Base-by-base conservation (phyloP, 1,284 basidiomycete species). In the Microbotryomycetes sp. region DNA sequence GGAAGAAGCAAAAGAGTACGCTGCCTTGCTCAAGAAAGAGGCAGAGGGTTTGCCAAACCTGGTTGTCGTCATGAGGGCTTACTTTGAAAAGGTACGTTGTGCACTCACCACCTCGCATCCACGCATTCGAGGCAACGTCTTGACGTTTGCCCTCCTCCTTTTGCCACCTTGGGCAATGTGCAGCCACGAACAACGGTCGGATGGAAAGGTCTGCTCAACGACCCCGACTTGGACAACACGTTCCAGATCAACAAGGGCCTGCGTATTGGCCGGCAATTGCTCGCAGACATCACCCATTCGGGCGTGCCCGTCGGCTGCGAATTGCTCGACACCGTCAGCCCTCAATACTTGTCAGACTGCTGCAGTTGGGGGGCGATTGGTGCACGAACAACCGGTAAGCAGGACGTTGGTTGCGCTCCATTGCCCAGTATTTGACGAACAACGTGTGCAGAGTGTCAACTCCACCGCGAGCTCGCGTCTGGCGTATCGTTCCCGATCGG, bases 161-260 rank as follows among this genome's bases (percentile, higher is more conserved):
- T 30, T 45, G 6, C 35, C 55, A 45, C n/a, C n/a, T n/a, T n/a
- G n/a, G n/a, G n/a, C n/a, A n/a, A n/a, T n/a, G n/a, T n/a, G n/a
- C 61, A 91, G 84, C 89, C 90, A 0, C 82, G 89, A 56, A 92
- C 89, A 21, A 92, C 89, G 2, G 76, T 78, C 57, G 78, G 77
- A 61, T 79, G 78, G 90, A 93, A 93, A 77, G 90, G 89, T 35
- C 72, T 79, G 28, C 78, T 78, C 73, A 74, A 73, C 60, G 70
- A 67, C 57, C 67, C 67, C 27, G 61, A 69, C 29, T 59, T 97
- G 75, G 88, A 96, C 75, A 90, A 89, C 60, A 84, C 88, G 57
- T 98, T 88, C 86, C 84, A 92, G 74, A 98, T 98, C 77, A 98
- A 98, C 84, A 90, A 91, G 74, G 94, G 94, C 46, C 83, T 96